Percentiles rank a stretch among this genome's conserved stretches.
phyloP scores from a whole-genome alignment of 139 green algal genomes.

The Medakamo hakoo region DNA sequence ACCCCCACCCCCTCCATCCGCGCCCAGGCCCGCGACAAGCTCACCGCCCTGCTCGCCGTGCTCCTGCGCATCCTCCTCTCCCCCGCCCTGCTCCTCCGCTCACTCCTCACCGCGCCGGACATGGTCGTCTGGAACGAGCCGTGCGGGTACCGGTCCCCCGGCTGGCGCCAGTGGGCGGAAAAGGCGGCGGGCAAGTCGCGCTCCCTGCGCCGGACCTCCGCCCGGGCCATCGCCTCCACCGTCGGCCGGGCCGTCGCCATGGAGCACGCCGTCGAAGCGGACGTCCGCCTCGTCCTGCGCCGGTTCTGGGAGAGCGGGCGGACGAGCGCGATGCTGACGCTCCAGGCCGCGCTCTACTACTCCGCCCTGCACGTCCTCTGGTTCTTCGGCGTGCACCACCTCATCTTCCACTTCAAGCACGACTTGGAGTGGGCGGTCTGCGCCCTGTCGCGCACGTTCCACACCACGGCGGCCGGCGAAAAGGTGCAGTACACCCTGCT shows the following conservation, averaged over 20 bases:
- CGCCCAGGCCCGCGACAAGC: not conserved
- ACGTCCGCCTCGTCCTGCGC: not conserved
- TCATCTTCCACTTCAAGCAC: not conserved
- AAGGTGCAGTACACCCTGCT: not conserved
- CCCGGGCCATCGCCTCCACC: not conserved
- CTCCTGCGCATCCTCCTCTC: not conserved
- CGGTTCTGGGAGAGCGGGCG: not conserved
- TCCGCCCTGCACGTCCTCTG: not conserved
- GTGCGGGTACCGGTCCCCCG: not conserved
- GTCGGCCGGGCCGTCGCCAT: not conserved
- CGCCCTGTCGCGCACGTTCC: not conserved
- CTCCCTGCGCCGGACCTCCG: not conserved
- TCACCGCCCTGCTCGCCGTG: not conserved
- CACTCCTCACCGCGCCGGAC: not conserved
- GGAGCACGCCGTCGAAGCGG: not conserved
- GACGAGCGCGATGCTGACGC: not conserved
- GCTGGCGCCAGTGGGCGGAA: not conserved
- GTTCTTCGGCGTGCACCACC: not conserved
- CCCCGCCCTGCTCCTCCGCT: not conserved
- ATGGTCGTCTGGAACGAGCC: not conserved
- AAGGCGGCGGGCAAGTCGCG: not conserved
- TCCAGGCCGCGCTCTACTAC: not conserved
- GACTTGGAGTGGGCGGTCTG: not conserved
- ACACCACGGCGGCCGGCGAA: not conserved
- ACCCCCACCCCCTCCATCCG: not conserved